These are phyloP conservation scores for Albifimbria verrucaria DNA, from an alignment of 2,329 filamentous ascomycete genomes.

Conservation along the genomic window DNA sequence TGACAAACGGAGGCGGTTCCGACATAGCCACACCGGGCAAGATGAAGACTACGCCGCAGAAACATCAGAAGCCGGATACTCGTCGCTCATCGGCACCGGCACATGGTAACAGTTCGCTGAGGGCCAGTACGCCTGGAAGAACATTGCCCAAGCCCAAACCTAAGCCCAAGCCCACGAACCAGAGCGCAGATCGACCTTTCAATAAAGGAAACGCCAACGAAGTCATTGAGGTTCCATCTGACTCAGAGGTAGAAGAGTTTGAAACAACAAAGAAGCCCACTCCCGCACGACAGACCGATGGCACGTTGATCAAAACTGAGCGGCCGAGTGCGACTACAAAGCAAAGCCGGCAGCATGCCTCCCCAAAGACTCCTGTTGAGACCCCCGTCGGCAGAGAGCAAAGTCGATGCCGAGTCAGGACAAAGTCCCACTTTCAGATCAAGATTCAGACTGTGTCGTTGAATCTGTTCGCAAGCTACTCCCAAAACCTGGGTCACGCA, in stretches of 20 bases:
- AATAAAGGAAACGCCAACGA: background rate
- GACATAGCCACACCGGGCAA: no score
- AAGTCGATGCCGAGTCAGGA: no score
- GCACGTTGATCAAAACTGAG: background rate
- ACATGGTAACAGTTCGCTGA: background rate
- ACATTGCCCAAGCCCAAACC: background rate
- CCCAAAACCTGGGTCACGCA: background rate
- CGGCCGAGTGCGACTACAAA: background rate
- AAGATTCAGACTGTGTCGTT: slow-evolving; percentile 2
- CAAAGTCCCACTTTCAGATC: background rate
- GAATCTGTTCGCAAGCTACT: background rate
- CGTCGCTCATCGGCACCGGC: background rate
- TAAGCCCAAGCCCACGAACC: background rate
- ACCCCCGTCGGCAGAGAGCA: background rate
- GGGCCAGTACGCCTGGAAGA: background rate
- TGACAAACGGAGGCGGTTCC: no score
- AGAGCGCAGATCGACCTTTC: background rate
- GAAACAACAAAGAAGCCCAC: background rate
- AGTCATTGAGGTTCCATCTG: slow-evolving; percentile 6
- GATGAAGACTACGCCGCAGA: background rate
- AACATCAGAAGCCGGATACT: background rate
- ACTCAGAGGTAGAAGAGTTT: background rate
- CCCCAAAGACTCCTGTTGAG: background rate
- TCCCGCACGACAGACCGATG: background rate
- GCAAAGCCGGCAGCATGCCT: background rate